Base-by-base conservation (phyloP, 2,329 filamentous ascomycete species). In the Orbilia ellipsospora region DNA sequence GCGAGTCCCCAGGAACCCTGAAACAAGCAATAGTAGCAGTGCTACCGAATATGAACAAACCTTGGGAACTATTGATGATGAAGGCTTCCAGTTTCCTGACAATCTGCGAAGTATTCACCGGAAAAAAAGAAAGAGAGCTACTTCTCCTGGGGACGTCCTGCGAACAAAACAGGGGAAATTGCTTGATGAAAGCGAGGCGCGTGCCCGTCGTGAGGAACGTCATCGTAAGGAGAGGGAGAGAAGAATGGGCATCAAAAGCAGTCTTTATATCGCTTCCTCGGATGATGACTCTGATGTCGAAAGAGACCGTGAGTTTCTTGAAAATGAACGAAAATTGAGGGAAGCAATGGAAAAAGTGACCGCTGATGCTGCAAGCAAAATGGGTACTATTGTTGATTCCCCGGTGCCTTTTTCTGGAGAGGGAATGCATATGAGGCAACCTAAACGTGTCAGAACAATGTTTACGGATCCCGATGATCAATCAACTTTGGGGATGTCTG, bases 191-290 rank as follows among this genome's bases (percentile, higher is more conserved):
- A 16, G 28, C 12, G 64, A 69, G 26, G 28, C 40, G 23, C 42
- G 64, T 42, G 65, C 77, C 83, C 90, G 82, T 84, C 83, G 86
- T 10, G 81, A 87, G 8, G 84, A 88, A 69, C 84, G 88, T 20
- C 86, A 88, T 64, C 85, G 89, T 62, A 90, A 88, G 78, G 90
- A 96, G 78, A 84, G 88, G n/a, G 92, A 94, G 80, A 93, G 93
- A 82, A 86, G 89, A 57, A 85, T 85, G 36, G 91, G 90, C 81
- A 91, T 95, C 83, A 98, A 97, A 85, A 96, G 92, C 79, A 89
- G 90, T 23, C 83, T 94, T 45, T 94, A 89, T 79, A 91, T 99
- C 60, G 88, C 90, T 70, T 89, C 90, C 44, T 93, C 91, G 78
- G 95, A 98, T 81, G 95, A 98, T 63, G 93, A 97, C 78, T 90